Evolutionary conservation across 495 filamentous ascomycete species (phyloP), one percentile per base, ranked within the genome.

Genomic region (Apodospora peruviana): DNA sequence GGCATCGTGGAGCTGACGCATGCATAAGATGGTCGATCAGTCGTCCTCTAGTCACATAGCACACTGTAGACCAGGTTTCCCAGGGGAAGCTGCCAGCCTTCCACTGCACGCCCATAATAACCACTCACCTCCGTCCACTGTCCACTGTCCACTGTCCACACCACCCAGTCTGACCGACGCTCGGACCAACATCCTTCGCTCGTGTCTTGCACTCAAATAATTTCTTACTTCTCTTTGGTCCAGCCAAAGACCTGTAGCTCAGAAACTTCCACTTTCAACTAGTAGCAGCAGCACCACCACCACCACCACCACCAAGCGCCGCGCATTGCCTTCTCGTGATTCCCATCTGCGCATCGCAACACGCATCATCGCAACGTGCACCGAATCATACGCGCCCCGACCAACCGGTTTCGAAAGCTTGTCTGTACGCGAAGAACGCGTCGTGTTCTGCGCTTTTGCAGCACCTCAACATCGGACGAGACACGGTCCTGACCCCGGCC

Each of bases 351-450:
- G 45, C 53, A 45, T 50, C 42, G 47, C 55, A 65, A 61, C 55
- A 43, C 45, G 19, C 48, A 48, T 22, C 58, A 61, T 61, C 57
- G 42, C 41, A 35, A 42, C 44, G 50, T 43, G 40, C 38, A 48
- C 19, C 32, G 51, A 32, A 22, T 18, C 48, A 47, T 53, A 48
- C 43, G 47, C 53, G 34, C 45, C 29, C n/a, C n/a, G n/a, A n/a
- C n/a, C n/a, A n/a, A n/a, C n/a, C n/a, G n/a, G n/a, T n/a, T n/a
- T n/a, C n/a, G n/a, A n/a, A n/a, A 39, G 42, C 22, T 18, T 39
- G 11, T 24, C 12, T 50, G 18, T 36, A 58, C 59, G 59, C 57
- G 57, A 55, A 43, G 23, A 57, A 62, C 62, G 62, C 62, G 62
- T 65, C 53, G 50, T 39, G 46, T 49, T 49, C 40, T 43, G 21